phyloP scores from a whole-genome alignment of 352 stramenopile species.

The Thalassiosira oceanica region DNA sequence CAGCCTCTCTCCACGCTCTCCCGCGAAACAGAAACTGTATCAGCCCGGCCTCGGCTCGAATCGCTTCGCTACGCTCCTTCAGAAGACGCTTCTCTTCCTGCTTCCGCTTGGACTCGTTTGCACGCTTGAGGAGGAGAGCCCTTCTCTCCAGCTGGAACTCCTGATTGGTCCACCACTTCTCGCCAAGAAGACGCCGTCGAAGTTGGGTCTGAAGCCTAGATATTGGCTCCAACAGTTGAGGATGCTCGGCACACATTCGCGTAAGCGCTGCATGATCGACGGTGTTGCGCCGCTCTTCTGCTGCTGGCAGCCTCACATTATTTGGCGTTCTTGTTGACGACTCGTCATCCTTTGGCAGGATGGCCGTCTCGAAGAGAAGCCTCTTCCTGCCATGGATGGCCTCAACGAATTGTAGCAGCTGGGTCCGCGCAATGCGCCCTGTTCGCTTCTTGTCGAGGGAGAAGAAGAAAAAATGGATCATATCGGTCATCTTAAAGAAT shows the following conservation, averaged over 20 bases:
- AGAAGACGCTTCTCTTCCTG: slow-evolving; percentile 19
- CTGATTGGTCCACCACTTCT: slow-evolving; percentile 35
- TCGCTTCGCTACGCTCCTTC: slow-evolving; percentile 19
- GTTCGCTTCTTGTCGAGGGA: slow-evolving; percentile 34
- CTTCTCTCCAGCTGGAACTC: slow-evolving; percentile 19
- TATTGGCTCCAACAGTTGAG: slow-evolving; percentile 37
- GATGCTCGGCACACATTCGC: slow-evolving; percentile 25
- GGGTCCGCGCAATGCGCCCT: slow-evolving; percentile 15
- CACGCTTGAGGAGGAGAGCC: slow-evolving; percentile 5
- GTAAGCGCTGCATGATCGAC: slow-evolving; percentile 7
- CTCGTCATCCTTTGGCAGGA: slow-evolving; percentile 13
- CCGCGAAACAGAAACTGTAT: slow-evolving; percentile 15
- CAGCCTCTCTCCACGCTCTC: slow-evolving; percentile 2
- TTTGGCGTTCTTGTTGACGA: no score
- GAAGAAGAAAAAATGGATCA: slow-evolving; percentile 48
- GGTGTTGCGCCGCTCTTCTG: slow-evolving; percentile 3
- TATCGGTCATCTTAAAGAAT: slow-evolving; percentile 47
- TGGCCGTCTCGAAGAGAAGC: slow-evolving; percentile 14
- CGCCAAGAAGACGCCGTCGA: slow-evolving; percentile 36
- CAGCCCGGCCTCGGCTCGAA: slow-evolving; percentile 18
- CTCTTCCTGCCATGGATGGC: slow-evolving; percentile 30
- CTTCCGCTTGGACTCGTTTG: slow-evolving; percentile 9
- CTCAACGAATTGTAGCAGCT: slow-evolving; percentile 41
- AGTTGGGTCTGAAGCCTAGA: slow-evolving; percentile 30
- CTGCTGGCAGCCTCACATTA: slow-evolving; percentile 7